Evolutionary conservation across 495 filamentous ascomycete species (phyloP).

Genomic region (Schizothecium vesticola): DNA sequence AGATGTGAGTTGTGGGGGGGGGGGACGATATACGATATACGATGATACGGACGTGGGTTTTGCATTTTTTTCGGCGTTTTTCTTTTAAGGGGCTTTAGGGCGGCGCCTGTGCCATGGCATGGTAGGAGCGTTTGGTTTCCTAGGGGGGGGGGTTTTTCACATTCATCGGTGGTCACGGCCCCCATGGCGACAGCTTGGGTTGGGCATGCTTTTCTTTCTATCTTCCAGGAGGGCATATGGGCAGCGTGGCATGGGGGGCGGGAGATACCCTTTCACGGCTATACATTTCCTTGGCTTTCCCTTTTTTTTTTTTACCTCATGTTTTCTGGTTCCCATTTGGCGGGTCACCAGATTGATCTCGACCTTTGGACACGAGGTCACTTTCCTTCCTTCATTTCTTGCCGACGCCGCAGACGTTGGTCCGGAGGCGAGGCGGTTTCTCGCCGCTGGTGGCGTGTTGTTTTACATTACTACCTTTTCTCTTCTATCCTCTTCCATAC

Average conservation of each 20-base stretch:
- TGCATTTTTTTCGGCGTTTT: not conserved
- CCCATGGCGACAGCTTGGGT: not conserved
- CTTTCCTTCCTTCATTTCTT: not conserved
- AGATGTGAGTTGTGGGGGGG: not conserved
- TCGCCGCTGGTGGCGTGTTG: not conserved
- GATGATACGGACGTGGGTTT: not conserved
- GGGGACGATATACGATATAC: not conserved
- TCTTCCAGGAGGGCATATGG: not conserved
- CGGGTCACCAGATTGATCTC: not conserved
- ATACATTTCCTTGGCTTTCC: not conserved
- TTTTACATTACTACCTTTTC: not conserved
- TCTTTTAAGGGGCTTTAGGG: not conserved
- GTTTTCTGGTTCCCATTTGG: not conserved
- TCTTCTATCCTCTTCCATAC: not conserved
- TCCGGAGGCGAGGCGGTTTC: not conserved
- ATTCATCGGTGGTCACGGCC: not conserved
- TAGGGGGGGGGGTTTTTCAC: too few species aligned
- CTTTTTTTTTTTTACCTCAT: not conserved
- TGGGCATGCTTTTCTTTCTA: not conserved
- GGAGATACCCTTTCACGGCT: not conserved
- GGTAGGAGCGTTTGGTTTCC: not conserved
- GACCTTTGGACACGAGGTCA: not conserved
- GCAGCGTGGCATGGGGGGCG: not conserved
- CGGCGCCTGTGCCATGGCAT: not conserved
- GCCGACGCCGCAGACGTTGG: not conserved